Base-by-base conservation (phyloP, 1,139 yeast genomes). In the Geotrichum macrosporum region DNA sequence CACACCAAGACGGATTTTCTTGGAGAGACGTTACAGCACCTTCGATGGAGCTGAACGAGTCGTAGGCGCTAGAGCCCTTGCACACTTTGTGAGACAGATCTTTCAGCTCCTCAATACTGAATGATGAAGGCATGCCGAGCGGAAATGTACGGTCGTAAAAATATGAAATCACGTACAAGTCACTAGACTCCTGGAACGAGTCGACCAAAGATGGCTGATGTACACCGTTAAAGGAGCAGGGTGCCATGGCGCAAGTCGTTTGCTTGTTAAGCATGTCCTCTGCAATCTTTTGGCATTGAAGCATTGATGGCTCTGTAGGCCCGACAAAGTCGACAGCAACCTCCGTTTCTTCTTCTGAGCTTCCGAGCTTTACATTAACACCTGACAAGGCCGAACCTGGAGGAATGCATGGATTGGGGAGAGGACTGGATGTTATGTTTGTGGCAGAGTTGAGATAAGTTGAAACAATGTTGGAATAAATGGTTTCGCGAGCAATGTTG, bases 161-260 rank as follows among this genome's bases (percentile, higher is more conserved):
- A 73, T 80, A 92, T 10, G 97, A 89, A 68, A 94, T 88, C 32
- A 89, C 81, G 67, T 74, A 92, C 77, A 92, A 32, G 5, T 89
- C 96, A 35, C 79, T 76, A 38, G 78, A 67, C 45, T 71, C 73
- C 48, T 77, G 75, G 74, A 92, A 89, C 12, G 94, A 78, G 55
- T 75, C 79, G 39, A 80, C 78, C 57, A 92, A 73, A 3, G 95
- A 83, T 5, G 99, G 99, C 71, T 92, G 98, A 65, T 92, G 94
- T 46, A 88, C 83, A 59, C 99, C 98, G 62, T 89, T 87, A 75
- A 92, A 92, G 1, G 97, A 86, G 68, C 99, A 92, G 44, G 98
- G 95, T 52, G 78, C 77, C 36, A 73, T 62, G 1, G 71, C 64
- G 72, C 99, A 92, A 53, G 74, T 78, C 12, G 77, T 74, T 34